Evolutionary conservation across 345 rosid species (phyloP), one percentile per base, ranked within the genome.

Genomic region (Acer negundo): DNA sequence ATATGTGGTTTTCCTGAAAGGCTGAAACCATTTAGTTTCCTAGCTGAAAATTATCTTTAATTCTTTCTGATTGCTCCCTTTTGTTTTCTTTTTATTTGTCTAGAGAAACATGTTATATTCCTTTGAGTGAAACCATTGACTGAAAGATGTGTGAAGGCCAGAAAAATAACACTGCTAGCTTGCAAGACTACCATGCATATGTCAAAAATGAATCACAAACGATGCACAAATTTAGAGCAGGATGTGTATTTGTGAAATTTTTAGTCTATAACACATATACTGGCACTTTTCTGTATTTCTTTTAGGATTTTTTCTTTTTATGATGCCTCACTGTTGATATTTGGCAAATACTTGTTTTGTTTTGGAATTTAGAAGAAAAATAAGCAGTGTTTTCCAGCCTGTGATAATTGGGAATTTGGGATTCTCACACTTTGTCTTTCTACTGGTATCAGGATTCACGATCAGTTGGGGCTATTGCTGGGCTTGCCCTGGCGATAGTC

Each of bases 401-500:
- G 46, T 71, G 26, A 62, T 56, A 15, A 59, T 38, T 70, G 24
- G 24, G 53, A 44, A 15, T 65, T 38, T 70, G 24, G 24, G 53
- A 44, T 75, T 86, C 77, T 84, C 20, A 72, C 4, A 53, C 10
- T 7, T 81, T 4, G 38, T 35, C 7, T 7, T 46, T 58, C 22
- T 7, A 61, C 19, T 79, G 75, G 59, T 72, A 24, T 63, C 84
- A 97, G 99, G 98, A 94, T 88, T 85, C 96, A 31, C 80, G 93
- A 69, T 94, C 99, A 11, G 88, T 90, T 73, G 98, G 98, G 70
- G 98, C 99, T 20, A 86, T 94, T 70, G 99, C 95, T 10, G 98
- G 99, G 46, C 89, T 97, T 81, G 97, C 99, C 67, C 89, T 97
- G 55, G 98, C 98, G 3, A 84, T 97, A 69, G 90, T 91, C 46